Evolutionary conservation across 163 green algal species (phyloP).

Genomic region (Prototheca cutis): DNA sequence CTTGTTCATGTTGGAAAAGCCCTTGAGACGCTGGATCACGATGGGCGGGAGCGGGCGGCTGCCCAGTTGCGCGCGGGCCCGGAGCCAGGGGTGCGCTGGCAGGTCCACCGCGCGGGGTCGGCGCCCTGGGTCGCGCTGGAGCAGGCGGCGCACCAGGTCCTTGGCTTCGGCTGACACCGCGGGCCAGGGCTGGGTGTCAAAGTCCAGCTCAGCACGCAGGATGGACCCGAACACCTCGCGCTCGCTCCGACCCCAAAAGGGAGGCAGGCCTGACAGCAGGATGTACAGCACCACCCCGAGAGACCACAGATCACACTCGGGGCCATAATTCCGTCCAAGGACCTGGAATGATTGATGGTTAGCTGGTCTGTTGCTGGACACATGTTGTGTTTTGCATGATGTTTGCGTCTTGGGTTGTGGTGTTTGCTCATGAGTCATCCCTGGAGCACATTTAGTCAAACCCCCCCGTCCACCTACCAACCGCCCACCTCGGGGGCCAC

Average conservation of each 20-base stretch:
- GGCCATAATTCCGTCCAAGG: constrained; percentile 46
- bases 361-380: no score
- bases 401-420: no score
- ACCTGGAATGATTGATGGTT: no score
- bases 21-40: constrained; percentile 11
- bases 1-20: constrained; percentile 10
- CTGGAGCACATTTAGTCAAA: no score
- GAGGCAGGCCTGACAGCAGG: constrained; percentile 43
- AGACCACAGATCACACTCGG: constrained; percentile 61
- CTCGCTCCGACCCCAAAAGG: constrained; percentile 20
- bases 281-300: constrained; percentile 70
- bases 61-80: constrained; percentile 4
- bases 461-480: background rate
- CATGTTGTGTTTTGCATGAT: no score
- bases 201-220: constrained; percentile 19
- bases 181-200: constrained; percentile 19
- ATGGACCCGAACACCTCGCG: constrained; percentile 21
- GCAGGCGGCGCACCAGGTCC: constrained; percentile 19
- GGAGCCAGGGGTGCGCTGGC: constrained; percentile 43
- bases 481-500: constrained; percentile 19
- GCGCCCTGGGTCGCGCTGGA: constrained; percentile 41
- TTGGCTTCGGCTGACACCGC: constrained; percentile 17
- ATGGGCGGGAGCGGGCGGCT: constrained; percentile 11
- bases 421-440: no score
- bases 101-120: constrained; percentile 53